A percentile compares a stretch with the other conserved stretches of the same genome.
phyloP scores from a whole-genome alignment of 164 flowering plant genomes.

The Liquidambar formosana region DNA sequence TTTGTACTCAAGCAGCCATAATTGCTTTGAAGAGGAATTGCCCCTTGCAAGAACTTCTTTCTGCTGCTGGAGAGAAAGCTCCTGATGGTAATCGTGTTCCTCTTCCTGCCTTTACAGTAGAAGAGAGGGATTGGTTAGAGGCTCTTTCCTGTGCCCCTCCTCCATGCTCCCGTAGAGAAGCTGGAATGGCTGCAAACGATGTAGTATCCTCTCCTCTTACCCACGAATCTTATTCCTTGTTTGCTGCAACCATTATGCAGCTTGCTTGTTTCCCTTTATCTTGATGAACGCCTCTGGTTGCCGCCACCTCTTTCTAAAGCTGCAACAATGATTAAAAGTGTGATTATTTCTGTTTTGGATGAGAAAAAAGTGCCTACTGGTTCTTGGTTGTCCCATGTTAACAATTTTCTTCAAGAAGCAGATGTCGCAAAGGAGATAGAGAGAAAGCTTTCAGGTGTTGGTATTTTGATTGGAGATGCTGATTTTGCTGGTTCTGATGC shows the following conservation, averaged over 20 bases:
- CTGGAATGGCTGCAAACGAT: conserved; percentile 82
- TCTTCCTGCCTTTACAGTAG: conserved; percentile 80
- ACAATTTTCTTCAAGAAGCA: conserved; percentile 51
- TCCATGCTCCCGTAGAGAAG: conserved; percentile 95
- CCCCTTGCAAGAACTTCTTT: conserved; percentile 67
- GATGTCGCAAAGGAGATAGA: conserved; percentile 56
- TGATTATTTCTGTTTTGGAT: conserved; percentile 51
- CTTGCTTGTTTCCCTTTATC: conserved; percentile 70
- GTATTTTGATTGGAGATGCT: conserved; percentile 43
- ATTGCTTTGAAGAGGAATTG: conserved; percentile 83
- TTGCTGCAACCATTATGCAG: conserved; percentile 64
- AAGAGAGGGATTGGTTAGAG: conserved; percentile 92
- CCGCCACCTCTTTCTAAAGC: conserved; percentile 69
- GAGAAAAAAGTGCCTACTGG: conserved; percentile 43
- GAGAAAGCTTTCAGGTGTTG: conserved; percentile 43
- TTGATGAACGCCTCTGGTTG: conserved; percentile 71
- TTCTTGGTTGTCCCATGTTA: conserved; percentile 62
- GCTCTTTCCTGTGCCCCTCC: conserved; percentile 87
- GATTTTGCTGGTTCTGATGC: conserved; percentile 27
- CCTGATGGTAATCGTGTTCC: conserved; percentile 34
- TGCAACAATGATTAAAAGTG: conserved; percentile 46
- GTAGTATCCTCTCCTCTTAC: conserved; percentile 70
- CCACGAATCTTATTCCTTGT: conserved; percentile 70
- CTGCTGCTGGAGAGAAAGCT: conserved; percentile 49
- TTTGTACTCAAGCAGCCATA: conserved; percentile 95